phyloP scores from a whole-genome alignment of 2,329 filamentous ascomycete species.

The Hypomyces perniciosus region DNA sequence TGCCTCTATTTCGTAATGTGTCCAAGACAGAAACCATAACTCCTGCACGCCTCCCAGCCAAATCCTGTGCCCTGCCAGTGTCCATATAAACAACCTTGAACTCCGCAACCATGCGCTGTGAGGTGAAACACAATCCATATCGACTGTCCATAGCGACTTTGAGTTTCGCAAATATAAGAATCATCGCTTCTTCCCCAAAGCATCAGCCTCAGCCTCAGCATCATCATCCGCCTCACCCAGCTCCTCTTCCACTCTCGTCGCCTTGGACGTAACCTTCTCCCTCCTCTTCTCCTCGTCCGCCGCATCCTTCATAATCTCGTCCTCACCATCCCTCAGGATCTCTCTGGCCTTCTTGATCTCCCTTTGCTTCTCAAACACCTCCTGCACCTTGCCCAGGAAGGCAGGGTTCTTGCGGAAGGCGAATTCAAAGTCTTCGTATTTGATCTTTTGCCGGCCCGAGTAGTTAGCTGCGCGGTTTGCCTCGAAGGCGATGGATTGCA shows the following conservation, averaged over 20 bases:
- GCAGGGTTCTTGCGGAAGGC: constrained; percentile 77
- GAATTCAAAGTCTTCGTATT: constrained; percentile 97
- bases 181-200: constrained; percentile 34
- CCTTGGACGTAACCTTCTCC: constrained; percentile 23
- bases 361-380: constrained; percentile 82
- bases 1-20: no score
- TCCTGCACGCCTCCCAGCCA: background rate
- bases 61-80: background rate
- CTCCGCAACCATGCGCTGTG: background rate
- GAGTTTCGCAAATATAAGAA: background rate
- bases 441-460: constrained; percentile 89
- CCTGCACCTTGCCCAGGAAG: constrained; percentile 83
- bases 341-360: constrained; percentile 80
- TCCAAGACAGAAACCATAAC: background rate
- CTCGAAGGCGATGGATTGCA: constrained; percentile 87
- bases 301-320: constrained; percentile 51
- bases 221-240: constrained; percentile 49
- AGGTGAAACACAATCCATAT: constrained; percentile 2
- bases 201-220: constrained; percentile 35
- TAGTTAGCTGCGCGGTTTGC: constrained; percentile 81
- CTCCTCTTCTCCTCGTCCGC: constrained; percentile 38
- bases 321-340: constrained; percentile 62
- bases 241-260: constrained; percentile 40
- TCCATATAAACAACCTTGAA: background rate
- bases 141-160: no score